Evolutionary conservation across 2,329 filamentous ascomycete species (phyloP).

Genomic region (Tolypocladium cylindrosporum): DNA sequence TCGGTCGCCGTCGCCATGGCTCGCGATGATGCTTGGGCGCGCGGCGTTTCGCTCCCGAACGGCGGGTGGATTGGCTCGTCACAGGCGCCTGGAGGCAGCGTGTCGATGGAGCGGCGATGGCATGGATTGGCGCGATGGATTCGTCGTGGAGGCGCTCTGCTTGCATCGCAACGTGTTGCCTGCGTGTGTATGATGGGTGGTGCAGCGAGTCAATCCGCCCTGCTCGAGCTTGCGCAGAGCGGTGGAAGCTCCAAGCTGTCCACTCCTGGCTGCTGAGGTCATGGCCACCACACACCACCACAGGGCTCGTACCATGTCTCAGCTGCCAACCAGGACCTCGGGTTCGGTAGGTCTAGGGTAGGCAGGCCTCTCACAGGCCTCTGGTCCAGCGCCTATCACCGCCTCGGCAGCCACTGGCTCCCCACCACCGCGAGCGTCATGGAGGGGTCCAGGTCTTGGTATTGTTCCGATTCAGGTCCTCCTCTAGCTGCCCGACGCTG

Average conservation of each 20-base stretch:
- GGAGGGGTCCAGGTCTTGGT: background rate
- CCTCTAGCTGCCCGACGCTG: background rate
- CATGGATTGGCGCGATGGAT: background rate
- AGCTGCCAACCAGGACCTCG: background rate
- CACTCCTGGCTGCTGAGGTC: conserved; percentile 2
- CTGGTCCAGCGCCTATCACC: background rate
- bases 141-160: background rate
- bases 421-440: background rate
- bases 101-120: background rate
- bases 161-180: background rate
- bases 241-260: background rate
- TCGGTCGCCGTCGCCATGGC: conserved; percentile 21
- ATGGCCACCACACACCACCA: background rate
- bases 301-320: background rate
- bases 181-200: background rate
- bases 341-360: background rate
- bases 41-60: background rate
- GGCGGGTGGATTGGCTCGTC: background rate
- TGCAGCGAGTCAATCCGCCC: background rate
- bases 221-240: background rate
- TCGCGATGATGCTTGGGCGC: background rate
- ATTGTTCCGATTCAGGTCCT: background rate
- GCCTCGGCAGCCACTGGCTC: background rate
- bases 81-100: background rate
- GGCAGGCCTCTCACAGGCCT: background rate